phyloP scores from a whole-genome alignment of 495 filamentous ascomycete species.

The Penicillium pulvis region DNA sequence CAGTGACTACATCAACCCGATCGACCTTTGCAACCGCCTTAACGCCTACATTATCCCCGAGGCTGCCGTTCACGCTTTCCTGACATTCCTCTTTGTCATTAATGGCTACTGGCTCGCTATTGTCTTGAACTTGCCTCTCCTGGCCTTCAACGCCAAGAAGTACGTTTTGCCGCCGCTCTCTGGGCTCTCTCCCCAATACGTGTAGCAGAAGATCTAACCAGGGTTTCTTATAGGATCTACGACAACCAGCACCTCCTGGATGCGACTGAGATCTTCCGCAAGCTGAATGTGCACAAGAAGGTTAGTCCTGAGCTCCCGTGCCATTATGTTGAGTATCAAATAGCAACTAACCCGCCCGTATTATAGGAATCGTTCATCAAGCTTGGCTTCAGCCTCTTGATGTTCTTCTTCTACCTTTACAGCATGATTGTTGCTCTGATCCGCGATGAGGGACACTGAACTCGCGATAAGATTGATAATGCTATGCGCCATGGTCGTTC shows the following conservation, averaged over 20 bases:
- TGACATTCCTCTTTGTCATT: conserved; percentile 93
- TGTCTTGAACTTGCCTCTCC: conserved; percentile 86
- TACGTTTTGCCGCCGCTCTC: conserved; percentile 45
- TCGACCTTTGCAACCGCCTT: conserved; percentile 99
- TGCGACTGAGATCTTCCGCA: conserved; percentile 99
- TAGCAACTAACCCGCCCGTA: conserved; percentile 14
- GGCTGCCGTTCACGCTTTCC: conserved; percentile 93
- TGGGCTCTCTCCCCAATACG: background rate
- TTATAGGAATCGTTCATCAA: conserved; percentile 96
- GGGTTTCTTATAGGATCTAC: conserved; percentile 66
- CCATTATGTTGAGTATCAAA: conserved; percentile 3
- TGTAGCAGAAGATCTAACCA: conserved; percentile 15
- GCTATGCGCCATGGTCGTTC: conserved; percentile 43
- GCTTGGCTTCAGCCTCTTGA: conserved; percentile 96
- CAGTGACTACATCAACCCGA: conserved; percentile 99
- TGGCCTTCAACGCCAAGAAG: conserved; percentile 98
- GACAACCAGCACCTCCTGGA: conserved; percentile 97
- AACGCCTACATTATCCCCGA: conserved; percentile 99
- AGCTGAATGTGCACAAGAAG: conserved; percentile 99
- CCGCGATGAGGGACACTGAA: conserved; percentile 86
- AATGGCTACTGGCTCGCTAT: conserved; percentile 98
- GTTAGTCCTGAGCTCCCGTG: conserved; percentile 45
- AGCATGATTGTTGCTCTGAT: conserved; percentile 99
- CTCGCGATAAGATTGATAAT: conserved; percentile 44
- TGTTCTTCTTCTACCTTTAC: conserved; percentile 99